Conservation (phyloP, 75 land plant species). For the Ceratopteris richardii region DNA sequence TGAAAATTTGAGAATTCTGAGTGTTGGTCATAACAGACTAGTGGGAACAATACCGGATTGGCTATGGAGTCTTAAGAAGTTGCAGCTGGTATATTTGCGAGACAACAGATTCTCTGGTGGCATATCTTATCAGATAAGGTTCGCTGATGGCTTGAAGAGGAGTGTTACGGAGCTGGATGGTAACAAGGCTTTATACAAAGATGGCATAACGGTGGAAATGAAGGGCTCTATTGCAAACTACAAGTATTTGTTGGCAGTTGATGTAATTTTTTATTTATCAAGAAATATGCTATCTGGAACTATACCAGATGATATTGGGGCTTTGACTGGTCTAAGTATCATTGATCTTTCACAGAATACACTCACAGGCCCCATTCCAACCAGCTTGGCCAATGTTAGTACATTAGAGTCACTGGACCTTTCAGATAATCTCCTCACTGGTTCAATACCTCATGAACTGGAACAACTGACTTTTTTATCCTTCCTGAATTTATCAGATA, state of each 20-base stretch:
- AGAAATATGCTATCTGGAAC: slow-evolving; percentile 7
- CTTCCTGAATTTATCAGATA: slow-evolving; percentile 5
- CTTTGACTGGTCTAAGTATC: background rate
- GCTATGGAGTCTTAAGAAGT: background rate
- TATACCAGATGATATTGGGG: slow-evolving; percentile 1
- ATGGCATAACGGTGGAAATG: slow-evolving; percentile 1
- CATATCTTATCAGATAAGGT: slow-evolving; percentile 9
- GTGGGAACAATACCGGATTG: slow-evolving; percentile 4
- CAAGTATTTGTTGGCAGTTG: background rate
- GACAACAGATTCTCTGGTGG: slow-evolving; percentile 12
- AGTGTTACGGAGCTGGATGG: background rate
- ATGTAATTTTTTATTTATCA: background rate
- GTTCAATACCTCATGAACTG: background rate
- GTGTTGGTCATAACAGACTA: slow-evolving; percentile 8
- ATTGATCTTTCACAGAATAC: slow-evolving; percentile 7
- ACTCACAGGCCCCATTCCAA: slow-evolving; percentile 9
- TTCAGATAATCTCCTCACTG: background rate
- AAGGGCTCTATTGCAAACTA: background rate
- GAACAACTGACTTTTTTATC: background rate
- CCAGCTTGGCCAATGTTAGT: background rate
- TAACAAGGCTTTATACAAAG: background rate
- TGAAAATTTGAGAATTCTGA: slow-evolving; percentile 3
- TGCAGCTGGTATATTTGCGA: background rate
- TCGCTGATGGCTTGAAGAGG: background rate
- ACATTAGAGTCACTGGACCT: background rate